Evolutionary conservation across 2,329 filamentous ascomycete species (phyloP).

Genomic region (Alternaria triticina): DNA sequence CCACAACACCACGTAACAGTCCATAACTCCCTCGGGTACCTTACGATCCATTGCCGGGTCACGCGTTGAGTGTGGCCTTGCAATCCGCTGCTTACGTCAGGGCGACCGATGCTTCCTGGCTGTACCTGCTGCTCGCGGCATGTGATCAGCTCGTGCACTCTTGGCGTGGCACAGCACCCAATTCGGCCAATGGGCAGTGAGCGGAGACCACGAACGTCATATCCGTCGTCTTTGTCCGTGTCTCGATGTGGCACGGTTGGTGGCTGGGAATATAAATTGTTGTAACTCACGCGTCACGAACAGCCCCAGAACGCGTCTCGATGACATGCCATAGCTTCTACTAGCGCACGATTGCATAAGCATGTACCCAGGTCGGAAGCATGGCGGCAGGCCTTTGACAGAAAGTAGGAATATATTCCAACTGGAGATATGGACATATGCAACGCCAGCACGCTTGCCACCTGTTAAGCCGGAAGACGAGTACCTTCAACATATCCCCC

Average conservation of each 20-base stretch:
- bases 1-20: conserved; percentile 2
- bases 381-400: neutral
- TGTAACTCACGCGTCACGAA: neutral
- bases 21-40: neutral
- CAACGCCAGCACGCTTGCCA: neutral
- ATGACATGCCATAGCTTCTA: neutral
- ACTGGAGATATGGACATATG: neutral
- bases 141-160: conserved; percentile 14
- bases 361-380: neutral
- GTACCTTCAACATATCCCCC: neutral
- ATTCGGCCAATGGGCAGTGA: neutral
- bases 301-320: neutral
- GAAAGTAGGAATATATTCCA: neutral
- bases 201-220: neutral
- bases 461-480: neutral
- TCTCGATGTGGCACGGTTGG: neutral
- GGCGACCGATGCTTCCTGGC: neutral
- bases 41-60: neutral
- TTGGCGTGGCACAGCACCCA: conserved; percentile 10
- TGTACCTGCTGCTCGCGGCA: conserved; percentile 8
- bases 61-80: neutral
- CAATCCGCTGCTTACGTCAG: conserved; percentile 2
- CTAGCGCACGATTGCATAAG: neutral
- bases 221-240: neutral
- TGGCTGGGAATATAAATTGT: neutral